Evolutionary conservation across 2,329 filamentous ascomycete species (phyloP).

Genomic region (Exophiala sp.): DNA sequence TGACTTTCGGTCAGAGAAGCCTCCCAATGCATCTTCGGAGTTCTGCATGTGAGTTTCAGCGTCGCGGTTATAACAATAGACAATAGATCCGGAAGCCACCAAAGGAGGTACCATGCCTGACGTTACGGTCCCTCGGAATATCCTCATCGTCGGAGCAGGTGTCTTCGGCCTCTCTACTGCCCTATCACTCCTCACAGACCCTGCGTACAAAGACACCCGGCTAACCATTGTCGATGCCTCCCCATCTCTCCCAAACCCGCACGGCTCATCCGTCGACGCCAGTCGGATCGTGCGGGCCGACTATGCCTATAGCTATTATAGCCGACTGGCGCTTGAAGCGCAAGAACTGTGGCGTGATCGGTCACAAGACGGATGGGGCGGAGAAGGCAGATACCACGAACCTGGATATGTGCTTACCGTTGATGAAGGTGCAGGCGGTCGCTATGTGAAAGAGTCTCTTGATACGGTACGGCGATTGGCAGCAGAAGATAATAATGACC

Average conservation of each 20-base stretch:
- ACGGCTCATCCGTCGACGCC: constrained; percentile 55
- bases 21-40: background rate
- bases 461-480: constrained; percentile 27
- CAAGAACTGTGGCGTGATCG: constrained; percentile 40
- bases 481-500: constrained; percentile 29
- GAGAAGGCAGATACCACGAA: constrained; percentile 40
- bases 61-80: too few relatives aligned
- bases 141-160: constrained; percentile 62
- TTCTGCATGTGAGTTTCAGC: background rate
- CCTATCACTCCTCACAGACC: constrained; percentile 59
- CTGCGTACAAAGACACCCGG: constrained; percentile 26
- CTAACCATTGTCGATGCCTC: constrained; percentile 56
- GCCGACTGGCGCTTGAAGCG: constrained; percentile 64
- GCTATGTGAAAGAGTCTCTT: constrained; percentile 18
- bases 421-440: constrained; percentile 16
- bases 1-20: too few relatives aligned
- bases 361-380: constrained; percentile 34
- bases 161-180: constrained; percentile 64
- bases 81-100: too few relatives aligned
- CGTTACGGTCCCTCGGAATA: constrained; percentile 22
- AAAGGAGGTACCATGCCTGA: constrained; percentile 7
- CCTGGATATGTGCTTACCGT: constrained; percentile 41
- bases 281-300: constrained; percentile 64
- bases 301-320: constrained; percentile 75
- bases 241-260: constrained; percentile 50